Conservation (phyloP, 805 yeast species). For the Limtongia smithiae region DNA sequence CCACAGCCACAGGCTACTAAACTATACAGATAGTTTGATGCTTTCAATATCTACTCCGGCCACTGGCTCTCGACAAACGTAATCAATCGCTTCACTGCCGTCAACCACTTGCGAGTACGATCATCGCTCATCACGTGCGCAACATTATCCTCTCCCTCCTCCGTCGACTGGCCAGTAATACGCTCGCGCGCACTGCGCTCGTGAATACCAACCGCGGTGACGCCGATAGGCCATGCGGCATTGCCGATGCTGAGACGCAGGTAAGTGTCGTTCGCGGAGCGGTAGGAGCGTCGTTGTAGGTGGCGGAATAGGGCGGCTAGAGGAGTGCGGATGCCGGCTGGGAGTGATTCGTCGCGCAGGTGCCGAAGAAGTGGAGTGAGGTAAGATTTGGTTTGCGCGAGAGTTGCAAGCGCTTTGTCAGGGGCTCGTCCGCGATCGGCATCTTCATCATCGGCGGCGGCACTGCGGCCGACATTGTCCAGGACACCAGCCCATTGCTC, state of each 20-base stretch:
- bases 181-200: conserved; percentile 61
- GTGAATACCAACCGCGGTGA: conserved; percentile 74
- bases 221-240: conserved; percentile 91
- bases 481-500: conserved; percentile 44
- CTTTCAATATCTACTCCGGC: conserved; percentile 23
- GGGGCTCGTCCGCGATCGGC: too few species aligned
- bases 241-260: conserved; percentile 78
- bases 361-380: conserved; percentile 53
- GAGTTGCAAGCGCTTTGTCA: conserved; percentile 33
- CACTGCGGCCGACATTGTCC: neutral
- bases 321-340: conserved; percentile 46
- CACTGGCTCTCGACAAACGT: conserved; percentile 46
- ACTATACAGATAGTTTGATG: neutral
- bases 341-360: conserved; percentile 46
- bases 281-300: conserved; percentile 52
- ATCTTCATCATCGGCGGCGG: conserved; percentile 5
- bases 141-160: conserved; percentile 29
- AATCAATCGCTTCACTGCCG: conserved; percentile 69
- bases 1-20: neutral
- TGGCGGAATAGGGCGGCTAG: conserved; percentile 58
- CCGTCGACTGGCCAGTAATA: conserved; percentile 47
- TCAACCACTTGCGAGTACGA: conserved; percentile 66
- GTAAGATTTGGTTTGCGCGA: conserved; percentile 48
- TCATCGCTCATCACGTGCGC: conserved; percentile 82
- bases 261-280: conserved; percentile 62